Base-by-base conservation (phyloP, 129 eudicot species). In the Glebionis coronaria region DNA sequence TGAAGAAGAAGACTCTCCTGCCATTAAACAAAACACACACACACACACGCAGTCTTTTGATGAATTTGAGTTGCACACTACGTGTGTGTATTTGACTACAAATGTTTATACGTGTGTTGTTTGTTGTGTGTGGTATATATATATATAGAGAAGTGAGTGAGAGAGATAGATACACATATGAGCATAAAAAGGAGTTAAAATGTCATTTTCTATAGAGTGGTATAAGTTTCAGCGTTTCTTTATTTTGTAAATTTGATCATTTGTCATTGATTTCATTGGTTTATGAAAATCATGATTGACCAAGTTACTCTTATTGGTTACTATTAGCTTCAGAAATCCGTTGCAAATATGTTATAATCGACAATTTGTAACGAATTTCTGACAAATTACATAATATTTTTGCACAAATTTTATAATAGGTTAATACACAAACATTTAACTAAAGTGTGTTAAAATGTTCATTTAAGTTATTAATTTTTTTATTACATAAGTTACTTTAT, bases 1-100 rank as follows among this genome's bases (percentile, higher is more conserved):
- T 65, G 84, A 70, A 54, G 87, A 79, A 9, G 74, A 75, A 67
- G 86, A 68, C 73, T 80, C 79, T 75, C 76, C 87, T 47, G 90
- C 85, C 90, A 84, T 84, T 67, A 35, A 62, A 35, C 16, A 52
- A 19, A 49, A 15, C 59, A 27, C 71, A 52, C 76, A 20, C 52
- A 49, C 25, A 35, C 35, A 40, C 65, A 51, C 56, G 40, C 31
- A 73, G 64, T 6, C 60, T 29, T 20, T 75, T 68, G 69, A 68
- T 67, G 56, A n/a, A 40, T 74, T 20, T 59, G 64, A 75, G 74
- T 75, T 75, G 69, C 63, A 49, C 79, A 67, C 74, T 67, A 67
- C 69, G 56, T 67, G 73, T 59, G 69, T 51, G 21, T 35, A 3
- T 74, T 35, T 35, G 42, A 35, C 42, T 35, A 1, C 42, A 35